Evolutionary conservation across 1,284 basidiomycete genomes (phyloP).

Genomic region (Papiliotrema laurentii): DNA sequence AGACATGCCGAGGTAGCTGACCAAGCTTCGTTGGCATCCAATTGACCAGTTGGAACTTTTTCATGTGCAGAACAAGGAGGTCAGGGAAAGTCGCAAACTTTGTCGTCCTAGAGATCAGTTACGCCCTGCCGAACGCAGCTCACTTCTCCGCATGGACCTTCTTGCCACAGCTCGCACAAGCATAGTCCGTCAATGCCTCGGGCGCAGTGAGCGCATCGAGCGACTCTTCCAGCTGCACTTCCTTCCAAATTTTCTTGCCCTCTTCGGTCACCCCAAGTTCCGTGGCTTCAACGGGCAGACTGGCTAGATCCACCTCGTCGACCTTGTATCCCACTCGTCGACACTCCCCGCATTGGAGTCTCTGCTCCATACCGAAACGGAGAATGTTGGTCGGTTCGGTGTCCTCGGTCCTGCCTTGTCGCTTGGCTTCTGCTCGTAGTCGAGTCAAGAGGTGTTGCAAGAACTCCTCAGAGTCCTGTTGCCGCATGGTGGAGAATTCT

Average conservation of each 20-base stretch:
- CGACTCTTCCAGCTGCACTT: slow-evolving; percentile 65
- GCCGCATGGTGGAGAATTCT: slow-evolving; percentile 94
- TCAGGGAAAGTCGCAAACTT: slow-evolving; percentile 84
- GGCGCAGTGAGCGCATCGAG: slow-evolving; percentile 62
- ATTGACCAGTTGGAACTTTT: slow-evolving; percentile 92
- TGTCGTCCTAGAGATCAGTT: slow-evolving; percentile 54
- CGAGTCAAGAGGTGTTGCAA: slow-evolving; percentile 71
- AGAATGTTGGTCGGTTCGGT: slow-evolving; percentile 70
- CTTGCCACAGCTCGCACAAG: slow-evolving; percentile 59
- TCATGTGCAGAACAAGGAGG: slow-evolving; percentile 82
- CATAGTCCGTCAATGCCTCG: slow-evolving; percentile 66
- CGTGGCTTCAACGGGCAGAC: slow-evolving; percentile 70
- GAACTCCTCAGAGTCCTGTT: slow-evolving; percentile 97
- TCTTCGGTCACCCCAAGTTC: slow-evolving; percentile 57
- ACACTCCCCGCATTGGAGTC: slow-evolving; percentile 77
- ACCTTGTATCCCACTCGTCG: slow-evolving; percentile 81
- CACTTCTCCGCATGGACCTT: slow-evolving; percentile 65
- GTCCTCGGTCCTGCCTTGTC: slow-evolving; percentile 42
- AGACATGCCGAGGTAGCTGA: slow-evolving; percentile 39
- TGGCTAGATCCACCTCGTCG: slow-evolving; percentile 72
- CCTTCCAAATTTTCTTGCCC: slow-evolving; percentile 62
- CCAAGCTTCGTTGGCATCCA: slow-evolving; percentile 96
- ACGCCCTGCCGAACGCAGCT: slow-evolving; percentile 24
- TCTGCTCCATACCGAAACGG: slow-evolving; percentile 77
- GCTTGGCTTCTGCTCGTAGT: slow-evolving; percentile 63